A percentile compares a stretch with the other conserved stretches of the same genome.
Evolutionary conservation across 805 yeast species (phyloP).

Genomic region (Yarrowia sp.): DNA sequence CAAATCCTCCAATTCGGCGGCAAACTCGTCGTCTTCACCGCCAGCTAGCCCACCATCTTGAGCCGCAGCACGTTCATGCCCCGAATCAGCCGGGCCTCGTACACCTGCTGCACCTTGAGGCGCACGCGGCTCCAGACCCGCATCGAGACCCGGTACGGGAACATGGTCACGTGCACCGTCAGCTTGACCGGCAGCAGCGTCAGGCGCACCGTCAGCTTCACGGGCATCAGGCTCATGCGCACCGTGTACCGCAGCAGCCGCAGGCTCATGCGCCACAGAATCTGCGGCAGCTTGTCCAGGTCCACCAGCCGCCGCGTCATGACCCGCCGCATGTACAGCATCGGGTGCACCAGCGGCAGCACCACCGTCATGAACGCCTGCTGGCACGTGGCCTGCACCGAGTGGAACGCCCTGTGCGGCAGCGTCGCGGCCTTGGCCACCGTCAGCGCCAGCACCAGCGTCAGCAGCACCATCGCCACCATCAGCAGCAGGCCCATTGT

Average conservation of each 20-base stretch:
- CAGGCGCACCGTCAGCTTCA: slow-evolving; percentile 16
- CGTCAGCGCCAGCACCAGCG: slow-evolving; percentile 8
- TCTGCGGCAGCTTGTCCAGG: slow-evolving; percentile 24
- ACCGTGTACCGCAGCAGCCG: slow-evolving; percentile 33
- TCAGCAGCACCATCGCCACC: slow-evolving; percentile 8
- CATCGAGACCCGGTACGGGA: slow-evolving; percentile 25
- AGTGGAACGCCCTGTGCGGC: slow-evolving; percentile 3
- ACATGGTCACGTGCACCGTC: slow-evolving; percentile 33
- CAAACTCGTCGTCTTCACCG: slow-evolving; percentile 2
- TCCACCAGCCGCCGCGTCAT: slow-evolving; percentile 27
- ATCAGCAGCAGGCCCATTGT: slow-evolving; percentile 15
- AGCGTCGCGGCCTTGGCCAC: slow-evolving; percentile 10
- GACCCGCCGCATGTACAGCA: slow-evolving; percentile 32
- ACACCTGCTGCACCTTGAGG: slow-evolving; percentile 23
- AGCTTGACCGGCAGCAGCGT: slow-evolving; percentile 30
- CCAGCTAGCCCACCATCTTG: slow-evolving; percentile 27
- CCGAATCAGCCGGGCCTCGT: slow-evolving; percentile 25
- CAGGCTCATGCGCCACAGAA: slow-evolving; percentile 34
- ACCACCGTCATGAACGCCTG: slow-evolving; percentile 28
- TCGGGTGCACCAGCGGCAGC: slow-evolving; percentile 35
- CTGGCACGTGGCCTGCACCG: slow-evolving; percentile 18
- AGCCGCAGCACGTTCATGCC: slow-evolving; percentile 33
- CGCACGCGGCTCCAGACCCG: slow-evolving; percentile 33
- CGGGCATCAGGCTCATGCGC: slow-evolving; percentile 27
- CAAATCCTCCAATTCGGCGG: slow-evolving; percentile 13